These are phyloP conservation scores for Microcyclosporella mali DNA, from an alignment of 2,329 filamentous ascomycete species.

Conservation along the genomic window DNA sequence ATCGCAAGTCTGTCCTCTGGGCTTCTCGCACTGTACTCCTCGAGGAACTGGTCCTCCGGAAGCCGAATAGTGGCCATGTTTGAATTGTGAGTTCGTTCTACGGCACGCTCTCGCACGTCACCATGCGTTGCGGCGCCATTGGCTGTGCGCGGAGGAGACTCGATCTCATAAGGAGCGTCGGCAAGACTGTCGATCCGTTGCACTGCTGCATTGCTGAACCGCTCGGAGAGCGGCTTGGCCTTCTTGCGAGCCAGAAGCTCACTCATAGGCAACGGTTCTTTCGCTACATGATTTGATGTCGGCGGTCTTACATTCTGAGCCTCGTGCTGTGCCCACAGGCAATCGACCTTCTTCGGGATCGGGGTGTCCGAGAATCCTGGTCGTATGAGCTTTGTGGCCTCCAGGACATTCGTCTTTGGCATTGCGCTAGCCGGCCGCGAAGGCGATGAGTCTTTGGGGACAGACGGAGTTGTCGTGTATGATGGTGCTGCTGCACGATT, in stretches of 20 bases:
- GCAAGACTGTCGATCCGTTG: conserved; percentile 20
- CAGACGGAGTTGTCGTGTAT: no score
- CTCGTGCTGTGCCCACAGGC: no score
- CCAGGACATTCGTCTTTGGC: neutral
- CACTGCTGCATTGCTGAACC: conserved; percentile 10
- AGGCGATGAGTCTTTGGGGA: no score
- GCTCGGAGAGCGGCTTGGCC: conserved; percentile 5
- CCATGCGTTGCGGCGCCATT: neutral
- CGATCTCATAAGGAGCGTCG: conserved; percentile 26
- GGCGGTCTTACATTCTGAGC: no score
- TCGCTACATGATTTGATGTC: no score
- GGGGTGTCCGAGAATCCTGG: neutral
- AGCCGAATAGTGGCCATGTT: neutral
- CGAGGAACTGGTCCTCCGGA: conserved; percentile 9
- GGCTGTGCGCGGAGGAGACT: conserved; percentile 12
- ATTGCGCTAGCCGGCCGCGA: neutral
- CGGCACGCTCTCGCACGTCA: no score
- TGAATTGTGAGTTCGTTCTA: no score
- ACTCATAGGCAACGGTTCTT: conserved; percentile 9
- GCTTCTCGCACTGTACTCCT: conserved; percentile 35
- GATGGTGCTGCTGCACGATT: no score
- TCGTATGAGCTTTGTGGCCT: neutral
- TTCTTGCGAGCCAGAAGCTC: conserved; percentile 11
- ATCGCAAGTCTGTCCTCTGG: conserved; percentile 37
- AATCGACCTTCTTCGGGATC: no score